These are phyloP conservation scores for Cunninghamia lanceolata DNA, from an alignment of 75 land plant species.

Conservation along the genomic window DNA sequence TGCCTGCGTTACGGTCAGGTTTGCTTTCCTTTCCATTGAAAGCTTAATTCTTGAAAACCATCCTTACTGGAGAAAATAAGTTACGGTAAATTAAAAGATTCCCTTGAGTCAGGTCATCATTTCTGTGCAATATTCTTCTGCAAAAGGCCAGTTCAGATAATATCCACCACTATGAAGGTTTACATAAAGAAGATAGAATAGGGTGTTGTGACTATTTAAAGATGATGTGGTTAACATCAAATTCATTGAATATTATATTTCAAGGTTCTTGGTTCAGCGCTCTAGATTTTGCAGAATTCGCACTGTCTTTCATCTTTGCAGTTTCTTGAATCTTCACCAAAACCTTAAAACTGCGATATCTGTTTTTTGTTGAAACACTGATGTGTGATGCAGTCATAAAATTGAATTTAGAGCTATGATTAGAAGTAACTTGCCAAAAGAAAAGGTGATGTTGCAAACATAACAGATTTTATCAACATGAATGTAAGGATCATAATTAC, in stretches of 20 bases:
- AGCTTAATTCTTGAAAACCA: not conserved
- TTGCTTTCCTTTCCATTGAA: constrained; percentile 8
- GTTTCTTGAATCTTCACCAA: not conserved
- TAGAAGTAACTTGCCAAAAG: not conserved
- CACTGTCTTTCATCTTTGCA: not conserved
- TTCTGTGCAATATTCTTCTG: not conserved
- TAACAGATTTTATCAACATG: not conserved
- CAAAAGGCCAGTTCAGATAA: not conserved
- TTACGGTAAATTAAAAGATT: not conserved
- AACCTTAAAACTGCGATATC: not conserved
- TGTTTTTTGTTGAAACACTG: not conserved
- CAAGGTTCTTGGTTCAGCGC: not conserved
- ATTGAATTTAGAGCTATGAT: not conserved
- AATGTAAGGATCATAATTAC: not conserved
- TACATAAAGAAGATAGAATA: not conserved
- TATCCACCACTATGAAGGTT: not conserved
- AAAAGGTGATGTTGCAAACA: not conserved
- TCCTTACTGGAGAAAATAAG: not conserved
- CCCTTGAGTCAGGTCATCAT: not conserved
- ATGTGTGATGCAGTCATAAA: not conserved
- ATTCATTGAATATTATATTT: not conserved
- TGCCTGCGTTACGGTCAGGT: constrained; percentile 81
- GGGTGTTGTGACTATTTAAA: not conserved
- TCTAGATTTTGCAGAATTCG: not conserved
- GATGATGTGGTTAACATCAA: not conserved